These are phyloP conservation scores for Colletotrichum filicis DNA, from an alignment of 2,329 filamentous ascomycete genomes.

Conservation along the genomic window DNA sequence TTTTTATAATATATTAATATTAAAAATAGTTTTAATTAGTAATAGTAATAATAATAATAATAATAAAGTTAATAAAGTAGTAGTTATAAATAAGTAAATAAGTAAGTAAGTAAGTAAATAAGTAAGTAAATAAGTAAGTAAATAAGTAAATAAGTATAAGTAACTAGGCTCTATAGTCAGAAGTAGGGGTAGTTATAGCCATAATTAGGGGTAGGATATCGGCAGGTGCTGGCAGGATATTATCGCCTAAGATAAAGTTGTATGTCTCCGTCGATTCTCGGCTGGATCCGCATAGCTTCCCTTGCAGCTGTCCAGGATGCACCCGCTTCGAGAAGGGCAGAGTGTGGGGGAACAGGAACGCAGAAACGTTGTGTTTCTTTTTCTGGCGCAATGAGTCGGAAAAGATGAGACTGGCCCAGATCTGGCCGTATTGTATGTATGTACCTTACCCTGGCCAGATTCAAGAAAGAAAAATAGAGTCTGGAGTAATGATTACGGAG, in stretches of 20 bases:
- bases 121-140: too few species aligned
- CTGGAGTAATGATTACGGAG: not conserved
- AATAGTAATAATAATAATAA: too few species aligned
- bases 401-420: not conserved
- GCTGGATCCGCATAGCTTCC: conserved; percentile 24
- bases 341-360: conserved; percentile 10
- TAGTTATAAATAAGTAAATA: too few species aligned
- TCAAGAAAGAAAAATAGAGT: not conserved
- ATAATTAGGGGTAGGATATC: too few species aligned
- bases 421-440: not conserved
- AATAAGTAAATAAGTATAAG: too few species aligned
- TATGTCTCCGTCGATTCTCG: conserved; percentile 1
- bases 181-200: too few species aligned
- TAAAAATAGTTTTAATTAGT: too few species aligned
- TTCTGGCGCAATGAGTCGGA: not conserved
- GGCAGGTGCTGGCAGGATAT: too few species aligned
- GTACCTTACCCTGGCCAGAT: not conserved
- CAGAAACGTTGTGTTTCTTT: conserved; percentile 13
- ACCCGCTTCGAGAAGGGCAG: not conserved
- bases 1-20: too few species aligned
- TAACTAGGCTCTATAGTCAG: too few species aligned
- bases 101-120: too few species aligned
- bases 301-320: conserved; percentile 20
- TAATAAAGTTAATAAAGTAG: too few species aligned
- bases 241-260: not conserved